Conservation (phyloP, 495 filamentous ascomycete species). For the Xylaria intraflava region DNA sequence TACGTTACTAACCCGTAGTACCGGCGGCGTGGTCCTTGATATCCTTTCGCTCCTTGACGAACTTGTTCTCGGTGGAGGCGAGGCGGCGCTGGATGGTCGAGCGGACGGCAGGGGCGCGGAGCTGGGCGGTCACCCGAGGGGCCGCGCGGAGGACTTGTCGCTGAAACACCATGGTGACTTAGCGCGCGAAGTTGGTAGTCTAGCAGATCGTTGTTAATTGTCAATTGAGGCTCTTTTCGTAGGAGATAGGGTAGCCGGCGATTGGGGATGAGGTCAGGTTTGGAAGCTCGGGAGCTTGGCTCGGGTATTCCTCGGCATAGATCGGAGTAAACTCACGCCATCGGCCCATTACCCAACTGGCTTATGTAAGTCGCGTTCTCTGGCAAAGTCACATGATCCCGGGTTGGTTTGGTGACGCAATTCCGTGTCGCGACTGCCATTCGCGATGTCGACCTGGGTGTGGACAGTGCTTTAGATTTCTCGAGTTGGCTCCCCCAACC, state of each 20-base stretch:
- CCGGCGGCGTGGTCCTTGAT: conserved; percentile 80
- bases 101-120: conserved; percentile 51
- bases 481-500: not conserved
- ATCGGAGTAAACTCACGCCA: not conserved
- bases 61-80: conserved; percentile 74
- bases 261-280: conserved; percentile 26
- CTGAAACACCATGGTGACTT: conserved; percentile 54
- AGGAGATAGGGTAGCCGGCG: conserved; percentile 9
- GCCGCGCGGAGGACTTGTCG: conserved; percentile 54
- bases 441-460: not conserved
- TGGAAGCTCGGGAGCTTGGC: conserved; percentile 22
- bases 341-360: too few species aligned
- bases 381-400: conserved; percentile 20
- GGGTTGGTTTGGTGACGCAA: conserved; percentile 25
- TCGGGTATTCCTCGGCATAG: conserved; percentile 25
- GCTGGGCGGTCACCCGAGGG: conserved; percentile 52
- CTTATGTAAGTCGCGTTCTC: not conserved
- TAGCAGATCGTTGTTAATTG: conserved; percentile 15
- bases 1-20: conserved; percentile 59
- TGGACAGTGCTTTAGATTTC: not conserved
- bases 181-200: not conserved
- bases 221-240: conserved; percentile 16
- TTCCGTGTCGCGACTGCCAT: conserved; percentile 18
- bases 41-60: conserved; percentile 75
- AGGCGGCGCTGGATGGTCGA: conserved; percentile 59